Evolutionary conservation across 306 rosid genomes (phyloP).

Genomic region (Citrullus colocynthis): DNA sequence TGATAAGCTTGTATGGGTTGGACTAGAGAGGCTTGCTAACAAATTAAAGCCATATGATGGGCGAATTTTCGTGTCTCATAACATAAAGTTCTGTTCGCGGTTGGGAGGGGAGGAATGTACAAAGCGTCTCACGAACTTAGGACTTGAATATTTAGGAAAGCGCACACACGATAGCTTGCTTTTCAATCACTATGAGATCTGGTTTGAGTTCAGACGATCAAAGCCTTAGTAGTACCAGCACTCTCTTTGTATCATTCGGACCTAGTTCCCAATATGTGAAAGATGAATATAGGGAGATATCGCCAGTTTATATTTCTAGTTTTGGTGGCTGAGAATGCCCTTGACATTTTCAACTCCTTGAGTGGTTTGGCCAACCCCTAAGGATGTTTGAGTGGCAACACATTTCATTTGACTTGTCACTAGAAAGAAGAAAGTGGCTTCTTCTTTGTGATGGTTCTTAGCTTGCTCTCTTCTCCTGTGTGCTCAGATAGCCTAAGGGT

Average conservation of each 20-base stretch:
- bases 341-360: neutral
- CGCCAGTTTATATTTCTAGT: neutral
- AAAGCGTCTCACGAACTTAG: slow-evolving; percentile 46
- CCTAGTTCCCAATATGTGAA: neutral
- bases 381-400: too few relatives aligned
- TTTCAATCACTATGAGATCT: slow-evolving; percentile 83
- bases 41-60: slow-evolving; percentile 60
- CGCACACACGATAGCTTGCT: slow-evolving; percentile 80
- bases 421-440: neutral
- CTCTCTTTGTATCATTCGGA: neutral
- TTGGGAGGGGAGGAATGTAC: slow-evolving; percentile 78
- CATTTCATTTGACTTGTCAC: neutral
- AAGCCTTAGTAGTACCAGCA: slow-evolving; percentile 20
- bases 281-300: neutral
- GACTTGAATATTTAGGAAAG: slow-evolving; percentile 72
- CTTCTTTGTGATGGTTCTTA: neutral
- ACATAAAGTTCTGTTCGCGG: slow-evolving; percentile 73
- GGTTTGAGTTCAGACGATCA: slow-evolving; percentile 65
- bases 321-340: neutral
- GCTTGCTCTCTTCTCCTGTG: neutral
- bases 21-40: slow-evolving; percentile 56
- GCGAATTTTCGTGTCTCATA: slow-evolving; percentile 75
- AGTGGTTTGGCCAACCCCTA: neutral
- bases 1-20: slow-evolving; percentile 75
- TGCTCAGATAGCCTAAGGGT: neutral